phyloP scores from a whole-genome alignment of 305 asterid genomes.

The Fraxinus velutina region DNA sequence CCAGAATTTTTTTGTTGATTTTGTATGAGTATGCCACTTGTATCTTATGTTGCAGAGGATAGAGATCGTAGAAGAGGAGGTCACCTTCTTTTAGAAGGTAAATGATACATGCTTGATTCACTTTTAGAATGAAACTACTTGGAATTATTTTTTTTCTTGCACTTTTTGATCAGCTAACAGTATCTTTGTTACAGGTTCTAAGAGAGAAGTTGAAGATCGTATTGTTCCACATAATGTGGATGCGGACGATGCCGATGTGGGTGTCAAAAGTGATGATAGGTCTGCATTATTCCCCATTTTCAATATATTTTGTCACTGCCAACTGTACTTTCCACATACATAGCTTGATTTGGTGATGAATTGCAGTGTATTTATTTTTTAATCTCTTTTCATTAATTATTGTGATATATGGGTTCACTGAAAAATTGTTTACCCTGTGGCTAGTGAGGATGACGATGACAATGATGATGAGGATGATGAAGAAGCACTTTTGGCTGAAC shows the following conservation, averaged over 20 bases:
- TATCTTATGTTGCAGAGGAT: conserved; percentile 32
- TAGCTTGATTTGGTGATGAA: not conserved
- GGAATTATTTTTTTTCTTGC: not conserved
- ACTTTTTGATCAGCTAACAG: not conserved
- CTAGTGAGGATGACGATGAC: conserved; percentile 59
- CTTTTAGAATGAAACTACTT: not conserved
- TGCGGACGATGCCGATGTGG: conserved; percentile 82
- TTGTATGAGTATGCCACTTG: not conserved
- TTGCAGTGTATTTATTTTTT: not conserved
- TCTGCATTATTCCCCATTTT: not conserved
- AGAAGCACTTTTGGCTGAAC: conserved; percentile 90
- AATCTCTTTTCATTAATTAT: not conserved
- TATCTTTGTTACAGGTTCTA: conserved; percentile 46
- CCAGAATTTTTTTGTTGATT: not conserved
- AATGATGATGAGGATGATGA: conserved; percentile 83
- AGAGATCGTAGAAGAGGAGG: conserved; percentile 51
- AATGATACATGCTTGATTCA: conserved; percentile 12
- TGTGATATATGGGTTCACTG: not conserved
- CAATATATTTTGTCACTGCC: not conserved
- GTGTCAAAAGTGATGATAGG: conserved; percentile 53
- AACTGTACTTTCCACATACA: not conserved
- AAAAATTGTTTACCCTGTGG: conserved; percentile 5
- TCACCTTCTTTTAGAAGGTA: conserved; percentile 85
- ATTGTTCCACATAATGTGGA: conserved; percentile 68
- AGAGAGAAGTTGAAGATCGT: conserved; percentile 72